These are phyloP conservation scores for Talaromyces verruculosus DNA, from an alignment of 2,329 filamentous ascomycete species.

Conservation along the genomic window DNA sequence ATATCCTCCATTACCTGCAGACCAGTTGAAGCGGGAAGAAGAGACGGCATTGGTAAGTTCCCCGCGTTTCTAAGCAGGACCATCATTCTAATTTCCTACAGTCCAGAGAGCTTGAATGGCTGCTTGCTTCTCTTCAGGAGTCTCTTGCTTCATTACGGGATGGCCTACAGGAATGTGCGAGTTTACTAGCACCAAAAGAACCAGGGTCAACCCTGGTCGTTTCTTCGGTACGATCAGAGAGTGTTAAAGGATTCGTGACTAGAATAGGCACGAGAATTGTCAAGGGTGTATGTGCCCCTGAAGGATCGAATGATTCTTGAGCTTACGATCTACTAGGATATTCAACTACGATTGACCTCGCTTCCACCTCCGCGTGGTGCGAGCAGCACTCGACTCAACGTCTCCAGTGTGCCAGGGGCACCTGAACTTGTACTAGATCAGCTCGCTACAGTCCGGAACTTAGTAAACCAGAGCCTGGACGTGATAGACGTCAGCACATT, in stretches of 20 bases:
- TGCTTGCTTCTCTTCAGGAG: conserved; percentile 60
- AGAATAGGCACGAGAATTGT: conserved; percentile 86
- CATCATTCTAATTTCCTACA: conserved; percentile 28
- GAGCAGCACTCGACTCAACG: conserved; percentile 51
- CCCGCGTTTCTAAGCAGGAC: neutral
- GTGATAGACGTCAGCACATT: conserved; percentile 75
- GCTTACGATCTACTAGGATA: conserved; percentile 53
- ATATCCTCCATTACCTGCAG: conserved; percentile 58
- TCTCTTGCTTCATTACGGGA: conserved; percentile 62
- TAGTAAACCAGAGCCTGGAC: conserved; percentile 80
- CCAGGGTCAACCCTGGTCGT: conserved; percentile 86
- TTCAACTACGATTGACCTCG: conserved; percentile 68
- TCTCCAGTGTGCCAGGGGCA: conserved; percentile 55
- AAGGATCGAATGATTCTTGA: no score
- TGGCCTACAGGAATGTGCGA: conserved; percentile 84
- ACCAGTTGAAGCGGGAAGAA: conserved; percentile 54
- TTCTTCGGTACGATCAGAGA: conserved; percentile 81
- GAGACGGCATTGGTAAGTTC: conserved; percentile 52
- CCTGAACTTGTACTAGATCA: conserved; percentile 65
- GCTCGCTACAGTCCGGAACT: conserved; percentile 68
- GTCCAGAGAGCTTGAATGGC: conserved; percentile 63
- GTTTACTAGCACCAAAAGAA: conserved; percentile 79
- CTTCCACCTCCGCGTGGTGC: conserved; percentile 54
- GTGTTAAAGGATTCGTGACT: conserved; percentile 88
- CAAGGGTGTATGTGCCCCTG: conserved; percentile 69